A percentile compares a stretch with the other conserved stretches of the same genome.
phyloP scores from a whole-genome alignment of 495 filamentous ascomycete genomes.

The Gamarada debralockiae region DNA sequence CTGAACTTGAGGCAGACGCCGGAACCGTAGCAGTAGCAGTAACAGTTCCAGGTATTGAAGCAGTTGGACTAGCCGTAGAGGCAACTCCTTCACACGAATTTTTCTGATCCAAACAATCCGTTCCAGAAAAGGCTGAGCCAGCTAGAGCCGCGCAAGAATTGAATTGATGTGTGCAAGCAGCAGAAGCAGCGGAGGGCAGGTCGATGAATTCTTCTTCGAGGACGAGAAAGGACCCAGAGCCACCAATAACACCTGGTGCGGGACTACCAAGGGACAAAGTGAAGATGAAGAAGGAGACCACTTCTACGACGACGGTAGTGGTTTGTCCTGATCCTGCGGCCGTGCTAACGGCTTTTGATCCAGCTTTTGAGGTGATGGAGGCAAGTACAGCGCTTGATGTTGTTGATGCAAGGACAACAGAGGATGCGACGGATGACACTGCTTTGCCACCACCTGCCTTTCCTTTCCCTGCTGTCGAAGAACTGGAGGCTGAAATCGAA shows the following conservation, averaged over 20 bases:
- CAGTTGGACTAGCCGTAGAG: background rate
- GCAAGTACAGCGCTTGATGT: too few relatives aligned
- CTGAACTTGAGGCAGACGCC: too few relatives aligned
- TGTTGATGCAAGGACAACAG: too few relatives aligned
- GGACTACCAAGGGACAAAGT: background rate
- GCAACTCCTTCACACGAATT: background rate
- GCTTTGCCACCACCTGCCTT: too few relatives aligned
- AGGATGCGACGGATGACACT: too few relatives aligned
- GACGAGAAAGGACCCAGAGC: background rate
- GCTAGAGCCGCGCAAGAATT: background rate
- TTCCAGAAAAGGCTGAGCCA: background rate
- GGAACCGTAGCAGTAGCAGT: background rate
- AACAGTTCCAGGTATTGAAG: background rate
- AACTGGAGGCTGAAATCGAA: too few relatives aligned
- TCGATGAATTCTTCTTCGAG: conserved; percentile 3
- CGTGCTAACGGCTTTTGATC: too few relatives aligned
- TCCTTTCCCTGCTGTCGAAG: too few relatives aligned
- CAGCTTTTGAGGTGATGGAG: too few relatives aligned
- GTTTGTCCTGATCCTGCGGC: too few relatives aligned
- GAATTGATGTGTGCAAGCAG: background rate
- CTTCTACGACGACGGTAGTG: too few relatives aligned
- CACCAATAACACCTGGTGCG: background rate
- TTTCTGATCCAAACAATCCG: background rate
- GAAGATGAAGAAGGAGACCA: conserved; percentile 2
- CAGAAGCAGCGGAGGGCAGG: background rate